These are phyloP conservation scores for Tricholoma flavovirens DNA, from an alignment of 768 basidiomycete genomes.

Conservation along the genomic window DNA sequence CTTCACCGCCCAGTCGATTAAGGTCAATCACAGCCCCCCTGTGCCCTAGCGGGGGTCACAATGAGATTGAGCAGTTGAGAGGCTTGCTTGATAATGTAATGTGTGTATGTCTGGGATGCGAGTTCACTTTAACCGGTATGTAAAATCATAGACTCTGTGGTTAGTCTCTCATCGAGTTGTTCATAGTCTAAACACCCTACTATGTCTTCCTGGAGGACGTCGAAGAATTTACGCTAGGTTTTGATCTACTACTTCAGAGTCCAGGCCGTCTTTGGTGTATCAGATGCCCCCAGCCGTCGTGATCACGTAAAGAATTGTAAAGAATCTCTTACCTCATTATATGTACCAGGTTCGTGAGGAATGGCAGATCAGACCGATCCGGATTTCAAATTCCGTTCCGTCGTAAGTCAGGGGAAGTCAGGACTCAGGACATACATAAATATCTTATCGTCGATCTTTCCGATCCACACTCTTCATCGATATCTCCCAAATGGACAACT, in stretches of 20 bases:
- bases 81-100: slow-evolving; percentile 11
- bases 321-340: no score
- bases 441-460: no score
- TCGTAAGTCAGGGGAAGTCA: no score
- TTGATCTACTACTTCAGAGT: not conserved
- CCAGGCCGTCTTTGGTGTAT: not conserved
- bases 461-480: not conserved
- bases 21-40: slow-evolving; percentile 18
- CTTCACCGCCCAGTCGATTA: slow-evolving; percentile 9
- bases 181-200: not conserved
- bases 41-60: slow-evolving; percentile 16
- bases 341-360: no score
- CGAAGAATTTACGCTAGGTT: not conserved
- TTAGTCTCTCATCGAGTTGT: not conserved
- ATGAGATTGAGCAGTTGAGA: slow-evolving; percentile 14
- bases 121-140: not conserved
- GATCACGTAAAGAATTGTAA: not conserved
- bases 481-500: not conserved
- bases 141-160: not conserved
- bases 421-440: no score
- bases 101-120: slow-evolving; percentile 15
- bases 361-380: not conserved
- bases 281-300: not conserved
- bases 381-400: not conserved
- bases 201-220: not conserved